Evolutionary conservation across 2,329 filamentous ascomycete species (phyloP), one percentile per base, ranked within the genome.

Genomic region (Thielaviopsis ethacetica): DNA sequence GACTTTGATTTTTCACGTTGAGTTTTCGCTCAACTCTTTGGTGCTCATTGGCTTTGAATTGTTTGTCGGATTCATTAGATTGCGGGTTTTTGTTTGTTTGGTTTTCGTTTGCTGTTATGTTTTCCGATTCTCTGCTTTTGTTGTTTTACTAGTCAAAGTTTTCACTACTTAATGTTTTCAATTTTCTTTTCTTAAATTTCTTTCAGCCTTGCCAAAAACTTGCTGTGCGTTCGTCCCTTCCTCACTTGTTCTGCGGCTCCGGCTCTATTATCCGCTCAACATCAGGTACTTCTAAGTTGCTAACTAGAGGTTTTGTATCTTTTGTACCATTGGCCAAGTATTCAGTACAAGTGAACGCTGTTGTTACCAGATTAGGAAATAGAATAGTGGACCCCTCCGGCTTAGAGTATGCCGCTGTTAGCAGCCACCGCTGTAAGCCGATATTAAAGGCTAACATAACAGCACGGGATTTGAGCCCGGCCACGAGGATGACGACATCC

Each of bases 81-180:
- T 34, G n/a, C n/a, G n/a, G 47, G n/a, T 41, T 30, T 22, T 57
- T 34, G 30, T 41, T 30, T 21, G 56, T 22, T 34, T 59, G 26
- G 26, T 50, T 22, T 47, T 47, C 26, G 17, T 17, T 57, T n/a
- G n/a, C 27, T 57, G 22, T 12, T 15, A 30, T 41, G 41, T 10
- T 44, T 30, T 26, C 22, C n/a, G 5, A 51, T 49, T 56, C 4
- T 56, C 7, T n/a, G 17, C 24, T 21, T 50, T 58, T 24, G 67
- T 58, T 21, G 1, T 60, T 27, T 26, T 38, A 9, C n/a, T n/a
- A n/a, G n/a, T 56, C 47, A 21, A n/a, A 5, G 7, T 54, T 54
- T 56, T 22, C 27, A 27, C 41, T 50, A 57, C 13, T 30, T 50
- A n/a, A 17, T 57, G 21, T 34, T 22, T 49, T 41, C 22, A 19